Base-by-base conservation (phyloP, 495 filamentous ascomycete species). In the Lasiosphaeria miniovina region DNA sequence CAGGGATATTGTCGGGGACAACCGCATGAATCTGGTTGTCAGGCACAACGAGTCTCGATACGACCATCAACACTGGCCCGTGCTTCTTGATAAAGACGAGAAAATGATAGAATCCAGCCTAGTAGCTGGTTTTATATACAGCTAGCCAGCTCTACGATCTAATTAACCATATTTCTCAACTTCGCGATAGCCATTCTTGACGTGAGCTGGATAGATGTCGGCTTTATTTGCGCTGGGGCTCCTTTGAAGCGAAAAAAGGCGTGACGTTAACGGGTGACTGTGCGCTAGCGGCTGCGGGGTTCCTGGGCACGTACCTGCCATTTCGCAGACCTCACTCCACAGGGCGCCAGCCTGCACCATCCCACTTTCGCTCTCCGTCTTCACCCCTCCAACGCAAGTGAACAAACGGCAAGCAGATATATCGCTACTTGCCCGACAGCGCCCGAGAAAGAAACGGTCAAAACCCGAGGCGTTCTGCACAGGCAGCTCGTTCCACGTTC, bases 301-400 rank as follows among this genome's bases (percentile, higher is more conserved):
- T n/a, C 12, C 8, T 46, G 7, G 12, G 5, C 3, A n/a, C 6
- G 12, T n/a, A 46, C 36, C 14, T 51, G 3, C 12, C 15, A 46
- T 46, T 46, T 46, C 12, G 8, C 43, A 46, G 43, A 55, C 31
- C 38, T 32, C 9, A 1, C 24, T 24, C 24, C 24, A 24, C 24
- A 24, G 24, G 24, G 24, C 24, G 24, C 40, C 15, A 11, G 17
- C 17, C 45, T 53, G 33, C 12, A 54, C 43, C 51, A 59, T 59
- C 61, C 61, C 61, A 55, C 55, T 43, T 54, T 15, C 32, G 36
- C 54, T 49, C 53, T 0, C 34, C 52, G 8, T 4, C 33, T 41
- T 54, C 49, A 15, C 51, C 52, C 41, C 34, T 43, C 58, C 36
- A 56, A 6, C 38, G 17, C 32, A 5, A 10, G 40, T 46, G 6